Percentiles rank a stretch among this genome's conserved stretches.
phyloP scores from a whole-genome alignment of 139 green algal species.

The Limnomonas spitsbergensis region DNA sequence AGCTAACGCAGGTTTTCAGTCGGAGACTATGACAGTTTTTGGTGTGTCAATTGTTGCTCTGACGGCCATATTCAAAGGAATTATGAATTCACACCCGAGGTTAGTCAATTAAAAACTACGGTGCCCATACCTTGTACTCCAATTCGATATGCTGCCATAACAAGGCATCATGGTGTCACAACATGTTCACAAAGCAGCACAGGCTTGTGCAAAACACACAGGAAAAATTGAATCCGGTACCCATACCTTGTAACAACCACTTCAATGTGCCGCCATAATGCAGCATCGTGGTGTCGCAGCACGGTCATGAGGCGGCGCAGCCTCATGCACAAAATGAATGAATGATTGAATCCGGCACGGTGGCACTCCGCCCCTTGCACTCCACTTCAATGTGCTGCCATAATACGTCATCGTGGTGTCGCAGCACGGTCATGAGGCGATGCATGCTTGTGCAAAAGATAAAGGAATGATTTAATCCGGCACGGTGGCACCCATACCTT shows the following conservation, averaged over 20 bases:
- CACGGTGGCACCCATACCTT: constrained; percentile 41
- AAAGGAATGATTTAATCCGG: too few relatives aligned
- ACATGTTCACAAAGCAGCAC: neutral
- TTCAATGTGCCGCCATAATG: neutral
- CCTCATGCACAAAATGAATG: too few relatives aligned
- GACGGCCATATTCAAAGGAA: too few relatives aligned
- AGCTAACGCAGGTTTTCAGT: too few relatives aligned
- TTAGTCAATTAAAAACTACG: too few relatives aligned
- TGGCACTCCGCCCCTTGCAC: neutral
- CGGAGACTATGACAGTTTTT: too few relatives aligned
- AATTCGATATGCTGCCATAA: neutral
- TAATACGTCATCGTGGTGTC: neutral
- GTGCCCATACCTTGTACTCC: constrained; percentile 39
- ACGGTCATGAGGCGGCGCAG: neutral
- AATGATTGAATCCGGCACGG: too few relatives aligned
- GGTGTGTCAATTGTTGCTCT: too few relatives aligned
- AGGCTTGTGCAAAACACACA: too few relatives aligned
- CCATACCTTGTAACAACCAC: neutral
- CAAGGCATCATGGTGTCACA: neutral
- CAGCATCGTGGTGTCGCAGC: neutral
- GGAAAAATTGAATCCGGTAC: too few relatives aligned
- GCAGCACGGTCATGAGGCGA: neutral
- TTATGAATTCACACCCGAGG: too few relatives aligned
- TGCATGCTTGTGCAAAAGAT: too few relatives aligned
- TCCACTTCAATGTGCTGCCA: neutral